phyloP scores from a whole-genome alignment of 2,329 filamentous ascomycete genomes.

The Hypoxylon sp. region DNA sequence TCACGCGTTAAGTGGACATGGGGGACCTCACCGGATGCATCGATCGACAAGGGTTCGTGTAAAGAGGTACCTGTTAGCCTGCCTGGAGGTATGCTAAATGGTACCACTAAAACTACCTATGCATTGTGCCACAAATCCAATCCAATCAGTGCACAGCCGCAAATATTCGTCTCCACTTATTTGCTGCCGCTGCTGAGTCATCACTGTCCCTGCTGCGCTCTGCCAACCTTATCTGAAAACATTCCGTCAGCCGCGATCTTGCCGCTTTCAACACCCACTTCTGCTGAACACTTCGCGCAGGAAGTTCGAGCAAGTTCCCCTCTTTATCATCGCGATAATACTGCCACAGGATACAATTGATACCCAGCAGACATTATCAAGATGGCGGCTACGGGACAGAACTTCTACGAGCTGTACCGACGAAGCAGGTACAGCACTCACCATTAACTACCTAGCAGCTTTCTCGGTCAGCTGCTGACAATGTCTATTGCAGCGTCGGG shows the following conservation, averaged over 20 bases:
- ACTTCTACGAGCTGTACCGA: constrained; percentile 95
- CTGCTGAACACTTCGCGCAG: neutral
- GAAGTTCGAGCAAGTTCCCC: neutral
- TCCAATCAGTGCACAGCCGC: constrained; percentile 13
- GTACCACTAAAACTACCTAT: neutral
- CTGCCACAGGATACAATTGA: neutral
- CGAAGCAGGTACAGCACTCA: constrained; percentile 85
- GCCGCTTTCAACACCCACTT: constrained; percentile 24
- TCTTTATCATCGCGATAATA: constrained; percentile 9
- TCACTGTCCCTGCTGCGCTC: constrained; percentile 3
- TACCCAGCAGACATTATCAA: constrained; percentile 33
- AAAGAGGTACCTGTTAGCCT: constrained; percentile 14
- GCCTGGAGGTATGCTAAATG: neutral
- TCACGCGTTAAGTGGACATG: constrained; percentile 51
- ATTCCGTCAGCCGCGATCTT: constrained; percentile 22
- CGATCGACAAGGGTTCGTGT: constrained; percentile 19
- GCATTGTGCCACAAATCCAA: constrained; percentile 1
- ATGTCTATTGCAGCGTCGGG: constrained; percentile 76
- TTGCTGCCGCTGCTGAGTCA: constrained; percentile 15
- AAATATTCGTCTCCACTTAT: neutral
- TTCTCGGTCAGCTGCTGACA: constrained; percentile 37
- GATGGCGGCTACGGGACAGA: constrained; percentile 64
- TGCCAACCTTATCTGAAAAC: constrained; percentile 28
- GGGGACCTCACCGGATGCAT: constrained; percentile 28
- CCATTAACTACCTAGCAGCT: constrained; percentile 18